Conservation (phyloP, 2,329 filamentous ascomycete species). For the Apiospora rasikravindrae region DNA sequence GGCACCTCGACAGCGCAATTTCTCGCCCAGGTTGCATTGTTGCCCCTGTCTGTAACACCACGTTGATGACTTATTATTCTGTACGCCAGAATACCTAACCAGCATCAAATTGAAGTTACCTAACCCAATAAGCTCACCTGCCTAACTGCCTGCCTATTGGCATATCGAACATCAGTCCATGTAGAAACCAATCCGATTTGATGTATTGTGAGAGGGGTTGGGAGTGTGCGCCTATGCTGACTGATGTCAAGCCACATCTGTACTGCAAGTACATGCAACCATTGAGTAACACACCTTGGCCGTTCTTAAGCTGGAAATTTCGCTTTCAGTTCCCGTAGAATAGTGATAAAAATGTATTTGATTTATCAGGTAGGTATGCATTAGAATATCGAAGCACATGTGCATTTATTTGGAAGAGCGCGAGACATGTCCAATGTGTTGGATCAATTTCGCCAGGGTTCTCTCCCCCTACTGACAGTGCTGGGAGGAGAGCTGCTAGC, state of each 20-base stretch:
- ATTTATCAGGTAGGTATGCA: too few species aligned
- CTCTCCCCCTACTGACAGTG: neutral
- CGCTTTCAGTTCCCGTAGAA: too few species aligned
- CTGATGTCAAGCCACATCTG: neutral
- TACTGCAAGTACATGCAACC: neutral
- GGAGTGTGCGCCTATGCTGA: neutral
- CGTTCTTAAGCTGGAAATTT: too few species aligned
- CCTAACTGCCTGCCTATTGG: neutral
- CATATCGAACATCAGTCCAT: neutral
- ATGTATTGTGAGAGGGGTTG: neutral
- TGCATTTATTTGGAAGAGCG: too few species aligned
- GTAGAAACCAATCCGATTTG: neutral
- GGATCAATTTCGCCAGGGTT: neutral
- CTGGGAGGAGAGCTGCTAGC: constrained; percentile 1
- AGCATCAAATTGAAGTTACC: neutral
- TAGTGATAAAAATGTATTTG: too few species aligned
- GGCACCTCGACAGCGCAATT: constrained; percentile 5
- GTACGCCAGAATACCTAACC: neutral
- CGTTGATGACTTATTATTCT: neutral
- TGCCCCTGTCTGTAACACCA: constrained; percentile 2
- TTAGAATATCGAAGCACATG: too few species aligned
- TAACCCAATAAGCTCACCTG: neutral
- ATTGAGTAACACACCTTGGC: too few species aligned
- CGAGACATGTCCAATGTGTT: neutral
- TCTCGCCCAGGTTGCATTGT: neutral